A percentile compares a stretch with the other conserved stretches of the same genome.
Evolutionary conservation across 345 rosid species (phyloP).

Genomic region (Microcos paniculata): DNA sequence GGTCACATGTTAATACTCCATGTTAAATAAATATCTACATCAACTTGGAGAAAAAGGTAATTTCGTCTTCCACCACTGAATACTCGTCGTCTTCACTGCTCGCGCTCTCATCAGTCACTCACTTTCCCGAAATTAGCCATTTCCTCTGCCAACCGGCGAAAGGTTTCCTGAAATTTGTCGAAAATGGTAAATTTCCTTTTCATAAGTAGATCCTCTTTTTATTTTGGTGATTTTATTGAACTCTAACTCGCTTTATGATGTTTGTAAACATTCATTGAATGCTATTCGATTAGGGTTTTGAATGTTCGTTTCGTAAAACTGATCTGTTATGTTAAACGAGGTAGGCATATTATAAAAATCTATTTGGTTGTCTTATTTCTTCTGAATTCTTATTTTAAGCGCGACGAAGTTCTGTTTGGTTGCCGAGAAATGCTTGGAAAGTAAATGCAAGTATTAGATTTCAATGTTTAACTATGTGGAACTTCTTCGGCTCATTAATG

Average conservation of each 20-base stretch:
- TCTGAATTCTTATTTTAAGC: neutral
- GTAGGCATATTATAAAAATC: neutral
- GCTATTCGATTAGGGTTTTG: conserved; percentile 7
- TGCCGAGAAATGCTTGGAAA: conserved; percentile 3
- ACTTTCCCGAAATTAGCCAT: neutral
- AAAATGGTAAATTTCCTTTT: neutral
- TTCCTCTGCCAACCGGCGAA: neutral
- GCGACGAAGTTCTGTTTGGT: neutral
- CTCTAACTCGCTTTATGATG: neutral
- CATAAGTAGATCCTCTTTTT: neutral
- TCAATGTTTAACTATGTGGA: neutral
- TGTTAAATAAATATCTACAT: no score
- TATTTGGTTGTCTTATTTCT: no score
- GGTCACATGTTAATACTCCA: no score
- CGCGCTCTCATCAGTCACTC: neutral
- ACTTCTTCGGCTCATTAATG: neutral
- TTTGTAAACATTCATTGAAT: neutral
- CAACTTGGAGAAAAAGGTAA: no score
- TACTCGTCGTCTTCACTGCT: neutral
- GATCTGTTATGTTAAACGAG: neutral
- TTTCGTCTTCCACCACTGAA: neutral
- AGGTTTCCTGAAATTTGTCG: neutral
- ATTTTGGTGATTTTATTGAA: neutral
- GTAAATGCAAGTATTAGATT: neutral
- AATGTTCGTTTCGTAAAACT: neutral